Evolutionary conservation across 768 basidiomycete species (phyloP), one percentile per base, ranked within the genome.

Genomic region (Calocybe gangraenosa): DNA sequence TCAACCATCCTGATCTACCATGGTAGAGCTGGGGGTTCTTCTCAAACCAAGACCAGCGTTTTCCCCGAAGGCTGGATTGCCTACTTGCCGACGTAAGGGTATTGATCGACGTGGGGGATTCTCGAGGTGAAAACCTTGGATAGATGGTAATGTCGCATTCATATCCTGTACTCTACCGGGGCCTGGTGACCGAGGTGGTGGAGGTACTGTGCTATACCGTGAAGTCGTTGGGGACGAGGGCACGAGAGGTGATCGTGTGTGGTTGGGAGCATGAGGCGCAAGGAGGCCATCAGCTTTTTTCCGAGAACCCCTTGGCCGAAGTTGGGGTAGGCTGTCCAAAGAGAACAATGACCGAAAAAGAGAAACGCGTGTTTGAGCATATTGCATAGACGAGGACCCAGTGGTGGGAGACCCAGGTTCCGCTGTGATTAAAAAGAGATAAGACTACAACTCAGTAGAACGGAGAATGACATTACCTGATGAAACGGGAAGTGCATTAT

Each of bases 401-500:
- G 30, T 41, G n/a, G 58, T 54, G 8, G 78, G 73, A n/a, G 75
- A 71, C 37, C 58, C 71, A 23, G 69, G 66, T 32, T 68, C 65
- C 11, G 66, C 61, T 74, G 42, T 0, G 37, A 17, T 30, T n/a
- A 21, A 37, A 9, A 31, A 37, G 37, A 25, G 25, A 39, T 20
- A 34, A 45, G 18, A 22, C 23, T 44, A 5, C 6, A 25, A 54
- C 23, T 34, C 7, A 45, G 23, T 31, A 23, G 40, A 37, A 31
- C 3, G 7, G 3, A 28, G 18, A 38, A 36, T 38, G 30, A 37
- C n/a, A 23, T 28, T 58, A 79, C 81, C 71, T 21, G 76, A 61
- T n/a, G 82, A 76, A 18, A 74, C 73, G 4, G 96, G 96, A 13
- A 98, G 75, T 2, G 94, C 91, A 57, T 98, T 92, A 61, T 99